Evolutionary conservation across 139 green algal genomes (phyloP), one percentile per base, ranked within the genome.

Genomic region (Volvox africanus): DNA sequence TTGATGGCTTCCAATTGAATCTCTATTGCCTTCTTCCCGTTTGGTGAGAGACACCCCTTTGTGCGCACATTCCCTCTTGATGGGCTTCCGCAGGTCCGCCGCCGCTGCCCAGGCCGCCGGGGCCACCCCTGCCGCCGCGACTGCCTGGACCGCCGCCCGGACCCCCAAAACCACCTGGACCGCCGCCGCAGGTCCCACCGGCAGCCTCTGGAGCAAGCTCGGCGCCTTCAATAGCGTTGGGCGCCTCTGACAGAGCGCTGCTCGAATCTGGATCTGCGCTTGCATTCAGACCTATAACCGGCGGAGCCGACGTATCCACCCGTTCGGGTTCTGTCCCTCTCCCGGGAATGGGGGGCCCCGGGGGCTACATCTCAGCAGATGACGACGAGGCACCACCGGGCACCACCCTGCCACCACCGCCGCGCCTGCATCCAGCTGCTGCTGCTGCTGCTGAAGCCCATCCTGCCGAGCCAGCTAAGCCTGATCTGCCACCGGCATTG

Each of bases 401-500:
- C 26, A 92, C 44, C 28, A 90, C 62, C 80, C 86, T 85, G 32
- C 80, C 90, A 62, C 91, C 85, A 18, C 61, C 69, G 36, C 68
- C 68, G 1, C 86, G 30, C n/a, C 86, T 50, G 71, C 73, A 75
- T 5, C 22, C 78, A 84, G 35, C 62, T 77, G 71, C 80, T 91
- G 61, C 82, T 36, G 28, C n/a, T n/a, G 80, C 35, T 24, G n/a
- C 85, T 17, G 21, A 82, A 71, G 28, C 32, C 2, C 85, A 62
- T 36, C 68, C 55, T 0, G 61, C 80, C 67, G 44, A 76, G 82
- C 32, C 50, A 5, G 37, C 67, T 17, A 88, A 91, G 81, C 92
- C 91, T 33, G 32, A 92, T 16, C 94, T 97, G n/a, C 96, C 96
- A 1, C 92, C 96, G 0, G 93, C 94, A 24, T 89, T 97, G 44